Conservation (phyloP, 2,329 filamentous ascomycete species). For the Colletotrichum musicola region DNA sequence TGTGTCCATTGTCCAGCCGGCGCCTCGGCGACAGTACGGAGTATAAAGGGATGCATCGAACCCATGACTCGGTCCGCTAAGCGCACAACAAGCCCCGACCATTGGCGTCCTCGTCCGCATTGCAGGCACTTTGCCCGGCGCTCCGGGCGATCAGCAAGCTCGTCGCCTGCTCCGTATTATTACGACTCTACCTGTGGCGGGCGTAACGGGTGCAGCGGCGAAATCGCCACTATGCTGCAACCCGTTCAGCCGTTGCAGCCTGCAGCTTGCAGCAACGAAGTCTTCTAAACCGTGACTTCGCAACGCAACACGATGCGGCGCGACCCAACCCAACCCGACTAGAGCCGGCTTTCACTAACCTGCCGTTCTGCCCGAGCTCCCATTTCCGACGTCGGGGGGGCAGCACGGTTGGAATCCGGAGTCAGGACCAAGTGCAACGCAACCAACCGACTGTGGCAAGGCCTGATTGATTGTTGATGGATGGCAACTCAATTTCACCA, state of each 20-base stretch:
- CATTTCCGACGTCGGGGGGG: slow-evolving; percentile 14
- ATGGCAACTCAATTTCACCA: neutral
- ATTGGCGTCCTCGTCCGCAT: slow-evolving; percentile 10
- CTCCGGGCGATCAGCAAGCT: slow-evolving; percentile 15
- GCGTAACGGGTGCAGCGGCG: slow-evolving; percentile 16
- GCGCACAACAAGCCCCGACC: slow-evolving; percentile 16
- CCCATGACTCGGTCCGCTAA: slow-evolving; percentile 30
- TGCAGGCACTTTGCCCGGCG: slow-evolving; percentile 2
- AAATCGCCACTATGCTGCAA: slow-evolving; percentile 24
- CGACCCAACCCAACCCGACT: slow-evolving; percentile 18
- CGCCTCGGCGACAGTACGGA: slow-evolving; percentile 11
- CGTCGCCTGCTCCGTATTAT: slow-evolving; percentile 8
- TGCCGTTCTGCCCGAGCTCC: neutral
- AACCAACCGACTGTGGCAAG: slow-evolving; percentile 35
- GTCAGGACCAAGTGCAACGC: slow-evolving; percentile 19
- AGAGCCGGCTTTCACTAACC: slow-evolving; percentile 3
- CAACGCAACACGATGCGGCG: slow-evolving; percentile 13
- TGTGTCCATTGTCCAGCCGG: slow-evolving; percentile 1
- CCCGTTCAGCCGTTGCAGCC: slow-evolving; percentile 20
- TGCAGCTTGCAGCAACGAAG: slow-evolving; percentile 14
- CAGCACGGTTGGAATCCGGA: neutral
- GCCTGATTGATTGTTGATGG: slow-evolving; percentile 30
- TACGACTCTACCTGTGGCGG: neutral
- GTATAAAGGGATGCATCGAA: slow-evolving; percentile 18
- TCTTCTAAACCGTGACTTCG: neutral